Evolutionary conservation across 2,329 filamentous ascomycete species (phyloP).

Genomic region (Chrysoporthe deuterocubensis): DNA sequence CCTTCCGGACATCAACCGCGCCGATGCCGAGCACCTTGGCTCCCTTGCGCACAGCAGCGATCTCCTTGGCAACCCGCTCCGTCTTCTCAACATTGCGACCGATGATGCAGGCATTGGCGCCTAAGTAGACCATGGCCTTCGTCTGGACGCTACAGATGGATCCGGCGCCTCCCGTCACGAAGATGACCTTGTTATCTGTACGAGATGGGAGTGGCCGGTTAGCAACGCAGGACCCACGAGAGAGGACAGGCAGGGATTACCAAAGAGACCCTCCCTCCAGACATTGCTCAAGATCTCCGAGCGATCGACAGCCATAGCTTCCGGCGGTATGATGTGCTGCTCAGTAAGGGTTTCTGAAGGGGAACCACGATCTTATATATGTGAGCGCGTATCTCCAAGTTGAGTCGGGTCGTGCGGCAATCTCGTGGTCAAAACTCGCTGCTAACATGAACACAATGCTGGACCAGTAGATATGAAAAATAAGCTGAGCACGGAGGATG

Average conservation of each 20-base stretch:
- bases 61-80: conserved; percentile 76
- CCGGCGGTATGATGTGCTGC: not conserved
- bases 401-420: not conserved
- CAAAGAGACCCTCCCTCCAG: conserved; percentile 87
- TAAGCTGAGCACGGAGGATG: conserved; percentile 16
- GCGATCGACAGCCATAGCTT: conserved; percentile 29
- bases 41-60: conserved; percentile 76
- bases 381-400: not conserved
- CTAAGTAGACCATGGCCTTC: conserved; percentile 85
- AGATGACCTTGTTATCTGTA: conserved; percentile 82
- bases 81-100: conserved; percentile 91
- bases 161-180: conserved; percentile 93
- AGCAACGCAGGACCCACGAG: not conserved
- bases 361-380: not conserved
- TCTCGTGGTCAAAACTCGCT: conserved; percentile 18
- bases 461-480: conserved; percentile 22
- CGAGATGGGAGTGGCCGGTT: not conserved
- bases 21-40: conserved; percentile 88
- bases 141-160: conserved; percentile 95
- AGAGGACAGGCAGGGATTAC: conserved; percentile 49
- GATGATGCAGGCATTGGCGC: conserved; percentile 91
- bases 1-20: conserved; percentile 75
- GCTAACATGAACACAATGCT: conserved; percentile 25
- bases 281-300: conserved; percentile 79
- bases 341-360: not conserved